phyloP scores from a whole-genome alignment of 805 yeast species.

The Sugiyamaella mastotermitis region DNA sequence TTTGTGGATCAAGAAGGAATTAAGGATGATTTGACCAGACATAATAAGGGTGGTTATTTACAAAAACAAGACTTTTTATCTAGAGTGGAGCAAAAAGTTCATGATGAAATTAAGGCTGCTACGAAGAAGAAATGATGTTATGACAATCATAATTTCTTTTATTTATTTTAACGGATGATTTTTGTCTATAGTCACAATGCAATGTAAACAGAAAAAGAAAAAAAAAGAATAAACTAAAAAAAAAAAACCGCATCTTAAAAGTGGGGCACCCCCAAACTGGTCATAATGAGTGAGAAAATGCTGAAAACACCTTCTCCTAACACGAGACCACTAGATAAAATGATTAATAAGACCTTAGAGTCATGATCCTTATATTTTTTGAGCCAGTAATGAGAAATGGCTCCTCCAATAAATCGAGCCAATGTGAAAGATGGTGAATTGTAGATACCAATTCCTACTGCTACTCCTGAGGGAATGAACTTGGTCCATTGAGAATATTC shows the following conservation, averaged over 20 bases:
- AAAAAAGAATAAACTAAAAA: neutral
- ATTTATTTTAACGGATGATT: neutral
- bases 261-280: conserved; percentile 64
- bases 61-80: conserved; percentile 86
- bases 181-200: neutral
- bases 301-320: conserved; percentile 92
- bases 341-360: conserved; percentile 69
- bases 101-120: conserved; percentile 43
- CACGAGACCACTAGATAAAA: conserved; percentile 85
- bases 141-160: conserved; percentile 1
- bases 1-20: conserved; percentile 85
- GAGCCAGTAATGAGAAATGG: conserved; percentile 50
- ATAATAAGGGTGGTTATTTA: conserved; percentile 85
- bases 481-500: conserved; percentile 23
- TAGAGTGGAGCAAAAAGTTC: conserved; percentile 60
- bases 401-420: conserved; percentile 89
- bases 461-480: conserved; percentile 88
- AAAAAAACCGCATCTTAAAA: conserved; percentile 29
- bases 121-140: conserved; percentile 20
- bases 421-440: conserved; percentile 90
- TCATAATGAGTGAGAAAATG: conserved; percentile 70
- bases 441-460: conserved; percentile 95
- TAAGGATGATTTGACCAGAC: conserved; percentile 69
- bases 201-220: neutral
- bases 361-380: conserved; percentile 28